Evolutionary conservation across 805 yeast species (phyloP).

Genomic region (Saccharomycopsis lassenensis): DNA sequence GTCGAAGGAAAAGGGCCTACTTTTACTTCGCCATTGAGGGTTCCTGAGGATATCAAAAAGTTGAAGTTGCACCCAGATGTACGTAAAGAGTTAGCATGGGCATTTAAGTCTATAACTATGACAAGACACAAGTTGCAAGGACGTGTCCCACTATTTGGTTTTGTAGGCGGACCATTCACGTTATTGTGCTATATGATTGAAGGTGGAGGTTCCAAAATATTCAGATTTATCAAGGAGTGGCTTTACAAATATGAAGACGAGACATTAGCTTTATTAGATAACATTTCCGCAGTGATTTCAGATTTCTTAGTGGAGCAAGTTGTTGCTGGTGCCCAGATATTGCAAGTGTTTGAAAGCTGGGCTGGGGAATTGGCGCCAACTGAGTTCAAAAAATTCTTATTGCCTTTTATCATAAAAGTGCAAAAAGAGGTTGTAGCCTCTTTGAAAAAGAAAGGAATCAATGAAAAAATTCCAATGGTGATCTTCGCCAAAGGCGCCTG

Average conservation of each 20-base stretch:
- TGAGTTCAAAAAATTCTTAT: slow-evolving; percentile 79
- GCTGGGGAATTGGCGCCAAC: slow-evolving; percentile 92
- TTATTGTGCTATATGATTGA: slow-evolving; percentile 93
- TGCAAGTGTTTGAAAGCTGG: slow-evolving; percentile 96
- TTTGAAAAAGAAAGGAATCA: slow-evolving; percentile 57
- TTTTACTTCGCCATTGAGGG: slow-evolving; percentile 79
- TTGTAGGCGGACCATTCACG: slow-evolving; percentile 98
- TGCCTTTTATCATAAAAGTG: slow-evolving; percentile 79
- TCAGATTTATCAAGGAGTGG: slow-evolving; percentile 89
- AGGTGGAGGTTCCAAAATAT: slow-evolving; percentile 91
- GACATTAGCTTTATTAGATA: slow-evolving; percentile 59
- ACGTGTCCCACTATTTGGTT: slow-evolving; percentile 88
- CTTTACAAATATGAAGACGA: slow-evolving; percentile 68
- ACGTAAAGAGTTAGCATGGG: slow-evolving; percentile 77
- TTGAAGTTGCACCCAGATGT: slow-evolving; percentile 60
- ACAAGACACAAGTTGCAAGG: slow-evolving; percentile 84
- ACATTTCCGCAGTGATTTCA: slow-evolving; percentile 75
- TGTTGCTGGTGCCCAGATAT: slow-evolving; percentile 95
- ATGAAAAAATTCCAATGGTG: slow-evolving; percentile 71
- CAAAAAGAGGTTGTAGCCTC: slow-evolving; percentile 35
- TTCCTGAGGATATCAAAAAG: slow-evolving; percentile 52
- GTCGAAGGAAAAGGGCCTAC: slow-evolving; percentile 91
- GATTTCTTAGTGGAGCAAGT: slow-evolving; percentile 93
- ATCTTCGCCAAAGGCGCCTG: slow-evolving; percentile 95
- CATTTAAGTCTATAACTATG: slow-evolving; percentile 81